Evolutionary conservation across 2,329 filamentous ascomycete species (phyloP).

Genomic region (Curvularia hawaiiensis): DNA sequence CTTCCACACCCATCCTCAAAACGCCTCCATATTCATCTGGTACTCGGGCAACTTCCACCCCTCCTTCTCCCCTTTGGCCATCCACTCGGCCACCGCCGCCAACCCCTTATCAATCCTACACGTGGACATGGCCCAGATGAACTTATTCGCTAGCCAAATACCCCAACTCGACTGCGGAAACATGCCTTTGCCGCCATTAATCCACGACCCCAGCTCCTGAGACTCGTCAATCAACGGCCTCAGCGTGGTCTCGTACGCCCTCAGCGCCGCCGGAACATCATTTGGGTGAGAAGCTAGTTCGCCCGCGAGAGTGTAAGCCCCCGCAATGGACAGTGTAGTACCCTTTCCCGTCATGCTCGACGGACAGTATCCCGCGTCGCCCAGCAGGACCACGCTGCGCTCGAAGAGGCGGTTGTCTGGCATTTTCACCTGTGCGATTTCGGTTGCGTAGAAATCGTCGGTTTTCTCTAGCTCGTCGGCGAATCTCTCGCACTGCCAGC

Average conservation of each 20-base stretch:
- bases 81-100: neutral
- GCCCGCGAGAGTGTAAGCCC: conserved; percentile 48
- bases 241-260: conserved; percentile 29
- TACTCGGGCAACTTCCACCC: conserved; percentile 9
- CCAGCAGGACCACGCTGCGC: conserved; percentile 57
- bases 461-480: conserved; percentile 47
- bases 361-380: conserved; percentile 55
- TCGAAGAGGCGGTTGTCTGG: conserved; percentile 45
- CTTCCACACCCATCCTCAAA: neutral
- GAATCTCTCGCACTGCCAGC: conserved; percentile 53
- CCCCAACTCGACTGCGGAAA: conserved; percentile 5
- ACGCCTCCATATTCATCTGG: conserved; percentile 16
- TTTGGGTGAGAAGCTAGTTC: conserved; percentile 29
- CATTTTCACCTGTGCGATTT: conserved; percentile 54
- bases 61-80: neutral
- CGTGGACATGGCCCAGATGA: conserved; percentile 1
- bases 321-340: conserved; percentile 43
- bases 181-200: neutral
- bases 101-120: neutral
- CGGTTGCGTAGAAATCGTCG: conserved; percentile 55
- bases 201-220: conserved; percentile 18
- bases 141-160: neutral
- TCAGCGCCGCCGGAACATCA: conserved; percentile 26
- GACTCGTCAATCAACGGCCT: conserved; percentile 24
- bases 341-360: conserved; percentile 32